Evolutionary conservation across 2,329 filamentous ascomycete species (phyloP).

Genomic region (Escovopsis sp.): DNA sequence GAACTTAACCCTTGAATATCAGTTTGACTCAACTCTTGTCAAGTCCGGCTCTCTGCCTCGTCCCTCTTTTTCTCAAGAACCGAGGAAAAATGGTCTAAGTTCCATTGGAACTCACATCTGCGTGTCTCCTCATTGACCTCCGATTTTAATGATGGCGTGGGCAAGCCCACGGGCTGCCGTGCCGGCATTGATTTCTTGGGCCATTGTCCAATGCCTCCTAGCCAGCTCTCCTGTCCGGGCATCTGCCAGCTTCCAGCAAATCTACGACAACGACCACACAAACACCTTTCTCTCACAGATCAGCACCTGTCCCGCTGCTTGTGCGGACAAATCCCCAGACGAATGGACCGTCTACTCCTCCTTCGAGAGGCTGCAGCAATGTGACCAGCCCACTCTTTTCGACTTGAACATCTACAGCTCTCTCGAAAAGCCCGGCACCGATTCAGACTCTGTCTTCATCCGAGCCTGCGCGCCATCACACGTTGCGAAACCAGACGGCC

Average conservation of each 20-base stretch:
- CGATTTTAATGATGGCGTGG: not conserved
- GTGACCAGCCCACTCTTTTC: slow-evolving; percentile 2
- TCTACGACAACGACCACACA: not conserved
- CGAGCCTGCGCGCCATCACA: not conserved
- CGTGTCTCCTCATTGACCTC: not conserved
- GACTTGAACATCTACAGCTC: slow-evolving; percentile 1
- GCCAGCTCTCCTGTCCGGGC: not conserved
- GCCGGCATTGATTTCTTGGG: not conserved
- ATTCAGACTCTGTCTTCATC: not conserved
- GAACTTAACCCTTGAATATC: no score
- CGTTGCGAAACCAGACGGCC: not conserved
- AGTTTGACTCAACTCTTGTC: no score
- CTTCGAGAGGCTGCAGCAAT: not conserved
- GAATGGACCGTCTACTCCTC: slow-evolving; percentile 3
- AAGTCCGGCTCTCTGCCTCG: no score
- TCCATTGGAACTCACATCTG: not conserved
- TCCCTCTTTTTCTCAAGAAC: no score
- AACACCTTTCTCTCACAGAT: not conserved
- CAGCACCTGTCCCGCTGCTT: not conserved
- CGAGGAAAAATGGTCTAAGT: no score
- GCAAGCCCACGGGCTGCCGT: not conserved
- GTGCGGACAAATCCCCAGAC: not conserved
- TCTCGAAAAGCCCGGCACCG: not conserved
- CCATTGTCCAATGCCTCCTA: not conserved
- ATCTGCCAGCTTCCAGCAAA: not conserved